Evolutionary conservation across 371 early-diverging fungal genomes (phyloP), one percentile per base, ranked within the genome.

Genomic region (Mucor circinelloides): DNA sequence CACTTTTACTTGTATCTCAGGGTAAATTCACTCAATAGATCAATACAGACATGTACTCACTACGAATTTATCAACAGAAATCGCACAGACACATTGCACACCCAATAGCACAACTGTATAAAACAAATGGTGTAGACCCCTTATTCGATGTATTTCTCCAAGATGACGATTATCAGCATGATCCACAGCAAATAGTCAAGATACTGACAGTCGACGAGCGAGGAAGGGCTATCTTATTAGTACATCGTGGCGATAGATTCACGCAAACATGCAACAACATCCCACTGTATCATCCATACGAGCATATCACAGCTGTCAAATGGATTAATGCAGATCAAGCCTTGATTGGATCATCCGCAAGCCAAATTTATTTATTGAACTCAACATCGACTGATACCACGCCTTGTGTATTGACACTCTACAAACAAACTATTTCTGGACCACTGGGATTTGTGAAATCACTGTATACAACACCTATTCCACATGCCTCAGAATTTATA

Each of bases 271-370:
- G 0, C 27, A 6, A 55, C 31, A 31, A 0, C 7, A 31, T 27
- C 17, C 15, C 31, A 1, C 17, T 55, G 6, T 28, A 55, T 12
- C 55, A 55, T 0, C 27, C 52, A 52, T 15, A 25, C 13, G 66
- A 66, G 13, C 21, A 40, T 5, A 60, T 60, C 9, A 66, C 66
- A 9, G 25, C 66, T 28, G 59, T 66, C 13, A 31, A 48, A 50
- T 19, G 10, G 12, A 25, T 59, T 10, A 25, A 27, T 27, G 40
- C 30, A 38, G 28, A 12, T 28, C 66, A 52, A 30, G 19, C 25
- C 2, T 25, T 66, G 3, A 17, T 66, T n/a, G 66, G 66, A 6
- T 36, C 66, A 52, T 52, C 52, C n/a, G 3, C 19, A 15, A 38
- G 52, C 8, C 52, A 60, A 7, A 15, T 59, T 28, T 66, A 66